phyloP scores from a whole-genome alignment of 495 filamentous ascomycete species.

The Cairneyella variabilis region DNA sequence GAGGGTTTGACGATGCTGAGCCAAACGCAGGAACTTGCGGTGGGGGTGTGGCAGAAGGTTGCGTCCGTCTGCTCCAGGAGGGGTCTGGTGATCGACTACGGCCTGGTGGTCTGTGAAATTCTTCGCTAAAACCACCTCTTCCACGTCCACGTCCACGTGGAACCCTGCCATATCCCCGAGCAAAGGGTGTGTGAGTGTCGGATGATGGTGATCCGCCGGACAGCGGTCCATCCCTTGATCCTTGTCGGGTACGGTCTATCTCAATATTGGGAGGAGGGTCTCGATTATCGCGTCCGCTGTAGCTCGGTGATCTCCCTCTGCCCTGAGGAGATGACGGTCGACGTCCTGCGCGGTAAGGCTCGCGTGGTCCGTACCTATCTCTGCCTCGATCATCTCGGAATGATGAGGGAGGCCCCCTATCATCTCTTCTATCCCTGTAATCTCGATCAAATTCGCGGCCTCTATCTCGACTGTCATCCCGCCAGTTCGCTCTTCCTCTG shows the following conservation, averaged over 20 bases:
- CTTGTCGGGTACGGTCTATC: conserved; percentile 45
- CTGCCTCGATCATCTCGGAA: conserved; percentile 44
- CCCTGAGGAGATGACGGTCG: conserved; percentile 41
- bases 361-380: conserved; percentile 28
- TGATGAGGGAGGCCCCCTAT: conserved; percentile 21
- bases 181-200: conserved; percentile 35
- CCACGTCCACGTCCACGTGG: conserved; percentile 26
- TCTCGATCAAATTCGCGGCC: conserved; percentile 56
- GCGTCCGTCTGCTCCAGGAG: conserved; percentile 28
- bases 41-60: conserved; percentile 52
- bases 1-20: conserved; percentile 42
- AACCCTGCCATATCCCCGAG: conserved; percentile 53
- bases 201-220: conserved; percentile 67
- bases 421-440: conserved; percentile 42
- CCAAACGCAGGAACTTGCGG: conserved; percentile 86
- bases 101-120: conserved; percentile 42
- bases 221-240: conserved; percentile 55
- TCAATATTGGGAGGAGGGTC: conserved; percentile 39
- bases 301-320: conserved; percentile 40
- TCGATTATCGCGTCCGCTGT: conserved; percentile 35
- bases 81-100: conserved; percentile 24
- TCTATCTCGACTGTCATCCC: conserved; percentile 61
- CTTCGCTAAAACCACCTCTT: conserved; percentile 55
- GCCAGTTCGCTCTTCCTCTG: conserved; percentile 41
- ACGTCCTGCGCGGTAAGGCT: conserved; percentile 42